Conservation (phyloP, 2,329 filamentous ascomycete species). For the Botrytis porri region DNA sequence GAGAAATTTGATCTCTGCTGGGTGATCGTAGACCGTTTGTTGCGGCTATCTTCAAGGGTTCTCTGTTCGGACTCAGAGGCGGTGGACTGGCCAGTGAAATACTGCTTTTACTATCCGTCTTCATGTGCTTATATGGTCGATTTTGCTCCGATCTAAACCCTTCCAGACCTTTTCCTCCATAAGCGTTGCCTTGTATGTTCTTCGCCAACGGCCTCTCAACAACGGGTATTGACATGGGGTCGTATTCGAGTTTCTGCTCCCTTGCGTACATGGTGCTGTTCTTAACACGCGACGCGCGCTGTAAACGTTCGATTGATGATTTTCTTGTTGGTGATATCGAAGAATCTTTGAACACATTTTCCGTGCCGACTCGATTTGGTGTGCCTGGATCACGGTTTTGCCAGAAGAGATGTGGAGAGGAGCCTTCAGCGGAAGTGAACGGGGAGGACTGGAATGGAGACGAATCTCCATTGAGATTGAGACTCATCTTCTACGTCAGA, state of each 20-base stretch:
- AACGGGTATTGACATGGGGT: conserved; percentile 72
- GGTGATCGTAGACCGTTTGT: conserved; percentile 44
- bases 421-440: conserved; percentile 53
- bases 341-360: conserved; percentile 65
- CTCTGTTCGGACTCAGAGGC: conserved; percentile 32
- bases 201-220: conserved; percentile 80
- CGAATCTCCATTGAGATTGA: conserved; percentile 64
- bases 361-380: conserved; percentile 59
- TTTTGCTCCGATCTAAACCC: conserved; percentile 50
- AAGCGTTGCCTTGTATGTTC: conserved; percentile 68
- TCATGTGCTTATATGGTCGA: conserved; percentile 45
- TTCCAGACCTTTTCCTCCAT: conserved; percentile 55
- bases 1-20: conserved; percentile 71
- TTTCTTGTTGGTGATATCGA: conserved; percentile 68
- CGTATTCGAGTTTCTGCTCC: conserved; percentile 89
- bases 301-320: conserved; percentile 91
- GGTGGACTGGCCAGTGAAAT: conserved; percentile 55
- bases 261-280: conserved; percentile 97
- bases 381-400: conserved; percentile 70
- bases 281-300: conserved; percentile 91
- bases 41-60: conserved; percentile 42
- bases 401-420: conserved; percentile 89
- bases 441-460: conserved; percentile 86
- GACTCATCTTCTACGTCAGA: conserved; percentile 54
- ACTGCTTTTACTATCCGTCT: conserved; percentile 58